Conservation (phyloP, 1,284 basidiomycete genomes). For the Ganoderma sinense region DNA sequence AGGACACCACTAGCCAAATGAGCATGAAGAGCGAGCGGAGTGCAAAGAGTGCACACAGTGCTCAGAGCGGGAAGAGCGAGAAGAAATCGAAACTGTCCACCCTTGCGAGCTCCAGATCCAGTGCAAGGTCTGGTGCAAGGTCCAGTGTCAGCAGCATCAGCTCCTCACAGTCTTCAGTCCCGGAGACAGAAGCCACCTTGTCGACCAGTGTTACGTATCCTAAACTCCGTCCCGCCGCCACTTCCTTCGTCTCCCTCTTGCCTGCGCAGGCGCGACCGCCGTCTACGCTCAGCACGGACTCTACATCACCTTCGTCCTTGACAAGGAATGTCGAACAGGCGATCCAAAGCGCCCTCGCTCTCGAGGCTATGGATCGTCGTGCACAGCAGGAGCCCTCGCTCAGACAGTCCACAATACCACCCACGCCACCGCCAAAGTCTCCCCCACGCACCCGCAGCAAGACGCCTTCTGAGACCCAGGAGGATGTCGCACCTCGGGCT, state of each 20-base stretch:
- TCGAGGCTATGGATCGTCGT: constrained; percentile 39
- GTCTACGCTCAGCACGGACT: constrained; percentile 19
- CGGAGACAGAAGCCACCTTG: constrained; percentile 43
- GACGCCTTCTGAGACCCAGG: constrained; percentile 6
- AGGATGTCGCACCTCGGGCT: constrained; percentile 5
- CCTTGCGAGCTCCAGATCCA: constrained; percentile 62
- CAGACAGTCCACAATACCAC: constrained; percentile 14
- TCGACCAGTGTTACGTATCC: constrained; percentile 65
- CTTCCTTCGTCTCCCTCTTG: constrained; percentile 54
- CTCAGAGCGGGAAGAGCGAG: constrained; percentile 21
- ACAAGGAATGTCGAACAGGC: constrained; percentile 59
- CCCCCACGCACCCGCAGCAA: constrained; percentile 4
- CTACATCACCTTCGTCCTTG: constrained; percentile 52
- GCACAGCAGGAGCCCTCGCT: not conserved
- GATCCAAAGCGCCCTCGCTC: constrained; percentile 56
- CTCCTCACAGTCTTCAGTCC: constrained; percentile 57
- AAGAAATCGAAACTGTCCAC: constrained; percentile 69
- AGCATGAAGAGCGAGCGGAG: constrained; percentile 39
- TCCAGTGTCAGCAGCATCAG: constrained; percentile 48
- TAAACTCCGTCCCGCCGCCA: constrained; percentile 64
- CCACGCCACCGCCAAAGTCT: constrained; percentile 19
- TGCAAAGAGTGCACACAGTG: constrained; percentile 38
- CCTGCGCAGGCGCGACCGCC: constrained; percentile 22
- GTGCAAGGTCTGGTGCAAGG: constrained; percentile 25
- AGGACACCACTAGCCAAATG: constrained; percentile 33